Evolutionary conservation across 805 yeast genomes (phyloP).

Genomic region (Wickerhamiella slavikovae): DNA sequence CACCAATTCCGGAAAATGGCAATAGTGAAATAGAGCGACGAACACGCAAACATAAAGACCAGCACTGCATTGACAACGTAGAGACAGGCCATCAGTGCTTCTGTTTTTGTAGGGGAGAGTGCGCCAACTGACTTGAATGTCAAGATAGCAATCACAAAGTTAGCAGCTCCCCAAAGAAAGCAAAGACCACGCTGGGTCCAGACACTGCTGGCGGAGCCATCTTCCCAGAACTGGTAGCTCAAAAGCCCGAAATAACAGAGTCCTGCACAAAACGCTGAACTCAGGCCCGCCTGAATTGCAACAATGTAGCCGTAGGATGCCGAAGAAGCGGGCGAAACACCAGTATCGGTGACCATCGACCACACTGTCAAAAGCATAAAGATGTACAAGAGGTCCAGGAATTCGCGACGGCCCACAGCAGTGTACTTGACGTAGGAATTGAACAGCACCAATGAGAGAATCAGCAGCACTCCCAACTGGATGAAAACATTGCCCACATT

Average conservation of each 20-base stretch:
- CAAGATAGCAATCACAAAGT: constrained; percentile 45
- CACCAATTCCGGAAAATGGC: constrained; percentile 56
- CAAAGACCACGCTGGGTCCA: constrained; percentile 32
- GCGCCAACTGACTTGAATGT: constrained; percentile 40
- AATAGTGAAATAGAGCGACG: constrained; percentile 48
- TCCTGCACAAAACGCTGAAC: constrained; percentile 51
- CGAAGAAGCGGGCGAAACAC: constrained; percentile 78
- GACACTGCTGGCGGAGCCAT: constrained; percentile 57
- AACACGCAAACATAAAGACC: constrained; percentile 36
- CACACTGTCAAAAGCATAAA: constrained; percentile 36
- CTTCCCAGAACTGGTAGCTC: constrained; percentile 88
- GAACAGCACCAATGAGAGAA: constrained; percentile 49
- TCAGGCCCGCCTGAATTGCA: constrained; percentile 54
- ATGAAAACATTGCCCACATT: constrained; percentile 75
- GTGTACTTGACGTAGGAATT: constrained; percentile 72
- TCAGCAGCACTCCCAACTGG: constrained; percentile 50
- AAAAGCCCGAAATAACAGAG: constrained; percentile 55
- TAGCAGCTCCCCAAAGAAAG: constrained; percentile 35
- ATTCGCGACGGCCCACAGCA: constrained; percentile 82
- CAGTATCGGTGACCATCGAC: constrained; percentile 70
- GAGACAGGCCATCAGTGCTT: constrained; percentile 46
- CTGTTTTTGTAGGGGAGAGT: constrained; percentile 31
- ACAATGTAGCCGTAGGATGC: constrained; percentile 62
- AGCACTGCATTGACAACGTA: constrained; percentile 55
- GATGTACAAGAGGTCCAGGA: constrained; percentile 49